phyloP scores from a whole-genome alignment of 768 basidiomycete species.

The Tephrocybe sp. region DNA sequence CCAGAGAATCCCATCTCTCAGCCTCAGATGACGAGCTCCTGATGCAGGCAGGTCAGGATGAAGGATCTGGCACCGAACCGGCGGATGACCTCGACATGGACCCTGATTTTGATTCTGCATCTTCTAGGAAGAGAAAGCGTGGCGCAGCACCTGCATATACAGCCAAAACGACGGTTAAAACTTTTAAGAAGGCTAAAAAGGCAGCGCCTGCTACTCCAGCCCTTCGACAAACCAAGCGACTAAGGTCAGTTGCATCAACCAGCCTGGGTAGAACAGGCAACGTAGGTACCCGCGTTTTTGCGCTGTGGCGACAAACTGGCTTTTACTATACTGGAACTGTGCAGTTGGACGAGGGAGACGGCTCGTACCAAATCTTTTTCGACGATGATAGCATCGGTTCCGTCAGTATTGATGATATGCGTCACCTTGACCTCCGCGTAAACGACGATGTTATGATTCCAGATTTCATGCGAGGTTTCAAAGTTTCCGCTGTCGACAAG shows the following conservation, averaged over 20 bases:
- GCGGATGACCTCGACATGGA: conserved; percentile 41
- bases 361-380: conserved; percentile 53
- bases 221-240: conserved; percentile 33
- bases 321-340: conserved; percentile 63
- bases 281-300: conserved; percentile 58
- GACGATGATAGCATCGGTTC: conserved; percentile 55
- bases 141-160: conserved; percentile 19
- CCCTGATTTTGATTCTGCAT: conserved; percentile 22
- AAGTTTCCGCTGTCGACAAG: conserved; percentile 29
- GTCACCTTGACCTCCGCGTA: conserved; percentile 42
- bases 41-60: conserved; percentile 14
- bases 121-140: conserved; percentile 47
- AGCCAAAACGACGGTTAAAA: conserved; percentile 19
- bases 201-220: conserved; percentile 24
- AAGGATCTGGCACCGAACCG: conserved; percentile 36
- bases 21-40: conserved; percentile 26
- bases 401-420: conserved; percentile 52
- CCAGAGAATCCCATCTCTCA: conserved; percentile 10
- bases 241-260: conserved; percentile 33
- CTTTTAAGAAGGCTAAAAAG: conserved; percentile 22
- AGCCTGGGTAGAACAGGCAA: conserved; percentile 11
- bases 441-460: conserved; percentile 56
- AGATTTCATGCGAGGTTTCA: conserved; percentile 27
- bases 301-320: conserved; percentile 59
- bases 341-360: conserved; percentile 27